Evolutionary conservation across 163 green algal genomes (phyloP).

Genomic region (Scenedesmus sp.): DNA sequence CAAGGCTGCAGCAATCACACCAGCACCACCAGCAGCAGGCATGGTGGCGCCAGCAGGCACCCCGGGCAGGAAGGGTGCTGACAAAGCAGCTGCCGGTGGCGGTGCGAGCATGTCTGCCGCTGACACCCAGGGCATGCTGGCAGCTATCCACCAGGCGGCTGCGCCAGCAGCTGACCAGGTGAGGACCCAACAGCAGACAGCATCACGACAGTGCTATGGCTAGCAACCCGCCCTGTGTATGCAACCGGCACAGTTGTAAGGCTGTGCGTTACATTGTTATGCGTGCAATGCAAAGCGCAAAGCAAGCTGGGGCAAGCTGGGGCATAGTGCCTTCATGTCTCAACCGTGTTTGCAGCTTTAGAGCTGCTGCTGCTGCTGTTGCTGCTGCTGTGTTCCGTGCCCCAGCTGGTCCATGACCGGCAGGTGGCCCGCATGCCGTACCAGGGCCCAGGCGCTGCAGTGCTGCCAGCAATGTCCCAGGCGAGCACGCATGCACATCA

Average conservation of each 20-base stretch:
- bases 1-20: not conserved
- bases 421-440: not conserved
- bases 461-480: slow-evolving; percentile 39
- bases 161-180: not conserved
- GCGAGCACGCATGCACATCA: not conserved
- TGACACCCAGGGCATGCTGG: not conserved
- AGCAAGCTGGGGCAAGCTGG: not conserved
- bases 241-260: no score
- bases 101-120: not conserved
- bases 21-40: slow-evolving; percentile 26
- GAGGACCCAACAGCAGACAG: not conserved
- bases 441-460: not conserved
- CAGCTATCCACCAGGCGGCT: not conserved
- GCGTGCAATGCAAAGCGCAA: not conserved
- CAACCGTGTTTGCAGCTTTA: not conserved
- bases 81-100: not conserved
- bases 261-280: no score
- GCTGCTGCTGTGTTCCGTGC: not conserved
- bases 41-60: slow-evolving; percentile 25
- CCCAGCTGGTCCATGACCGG: not conserved
- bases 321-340: not conserved
- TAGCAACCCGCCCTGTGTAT: no score
- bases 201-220: no score
- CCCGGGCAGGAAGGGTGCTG: not conserved
- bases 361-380: not conserved